phyloP scores from a whole-genome alignment of 1,284 basidiomycete genomes.

The Malassezia psittaci region DNA sequence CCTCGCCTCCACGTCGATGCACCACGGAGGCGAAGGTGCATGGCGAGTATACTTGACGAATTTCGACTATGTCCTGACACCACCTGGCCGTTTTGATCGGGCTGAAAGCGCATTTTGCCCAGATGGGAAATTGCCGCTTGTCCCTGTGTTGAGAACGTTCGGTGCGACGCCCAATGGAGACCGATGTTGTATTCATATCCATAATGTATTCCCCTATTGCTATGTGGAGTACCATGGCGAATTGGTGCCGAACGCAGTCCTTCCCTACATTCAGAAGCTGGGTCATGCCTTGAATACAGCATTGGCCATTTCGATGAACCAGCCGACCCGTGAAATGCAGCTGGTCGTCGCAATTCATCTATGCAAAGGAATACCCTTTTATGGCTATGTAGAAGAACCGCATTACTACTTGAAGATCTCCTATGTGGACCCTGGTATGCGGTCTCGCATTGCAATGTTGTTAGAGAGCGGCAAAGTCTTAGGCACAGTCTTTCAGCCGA shows the following conservation, averaged over 20 bases:
- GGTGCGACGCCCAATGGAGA: slow-evolving; percentile 68
- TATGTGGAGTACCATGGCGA: slow-evolving; percentile 51
- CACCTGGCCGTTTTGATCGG: slow-evolving; percentile 1
- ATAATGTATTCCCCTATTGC: slow-evolving; percentile 58
- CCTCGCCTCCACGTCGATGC: not conserved
- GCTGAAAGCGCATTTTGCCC: slow-evolving; percentile 10
- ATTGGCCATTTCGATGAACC: slow-evolving; percentile 25
- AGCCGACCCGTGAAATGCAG: slow-evolving; percentile 17
- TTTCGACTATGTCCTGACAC: slow-evolving; percentile 9
- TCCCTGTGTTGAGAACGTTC: slow-evolving; percentile 50
- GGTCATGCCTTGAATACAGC: slow-evolving; percentile 59
- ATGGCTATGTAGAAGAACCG: slow-evolving; percentile 80
- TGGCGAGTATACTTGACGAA: slow-evolving; percentile 5
- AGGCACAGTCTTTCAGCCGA: slow-evolving; percentile 58
- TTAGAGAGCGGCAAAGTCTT: slow-evolving; percentile 36
- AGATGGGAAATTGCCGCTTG: not conserved
- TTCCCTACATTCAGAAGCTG: slow-evolving; percentile 59
- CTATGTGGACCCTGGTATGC: slow-evolving; percentile 54
- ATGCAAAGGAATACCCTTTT: slow-evolving; percentile 90
- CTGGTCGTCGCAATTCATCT: slow-evolving; percentile 56
- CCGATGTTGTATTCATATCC: slow-evolving; percentile 77
- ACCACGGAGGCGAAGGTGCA: not conserved
- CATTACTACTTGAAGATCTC: slow-evolving; percentile 81
- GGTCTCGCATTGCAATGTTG: slow-evolving; percentile 31
- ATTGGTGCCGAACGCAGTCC: slow-evolving; percentile 53